These are phyloP conservation scores for Rhynchospora pubera DNA, from an alignment of 176 grass and related monocot species.

Conservation along the genomic window DNA sequence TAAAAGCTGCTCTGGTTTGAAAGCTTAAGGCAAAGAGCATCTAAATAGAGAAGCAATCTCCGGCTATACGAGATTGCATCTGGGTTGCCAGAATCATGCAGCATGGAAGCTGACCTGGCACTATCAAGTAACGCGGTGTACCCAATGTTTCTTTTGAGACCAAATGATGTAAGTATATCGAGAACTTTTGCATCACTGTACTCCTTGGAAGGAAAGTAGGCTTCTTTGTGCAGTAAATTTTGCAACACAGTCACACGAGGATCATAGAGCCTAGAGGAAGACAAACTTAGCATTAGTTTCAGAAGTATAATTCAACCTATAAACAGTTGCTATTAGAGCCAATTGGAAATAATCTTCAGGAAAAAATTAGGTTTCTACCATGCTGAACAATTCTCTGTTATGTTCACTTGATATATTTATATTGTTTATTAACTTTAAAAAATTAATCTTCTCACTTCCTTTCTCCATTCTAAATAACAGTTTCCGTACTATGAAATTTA, in stretches of 20 bases:
- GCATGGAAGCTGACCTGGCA: slow-evolving; percentile 64
- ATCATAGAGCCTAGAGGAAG: slow-evolving; percentile 84
- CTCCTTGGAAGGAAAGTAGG: slow-evolving; percentile 84
- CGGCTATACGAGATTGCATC: slow-evolving; percentile 43
- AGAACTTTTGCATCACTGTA: slow-evolving; percentile 60
- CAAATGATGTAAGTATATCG: slow-evolving; percentile 65
- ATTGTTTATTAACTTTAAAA: not conserved
- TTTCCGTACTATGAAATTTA: not conserved
- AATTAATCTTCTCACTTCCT: not conserved
- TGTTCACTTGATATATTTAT: not conserved
- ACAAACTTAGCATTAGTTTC: slow-evolving; percentile 9
- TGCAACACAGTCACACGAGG: slow-evolving; percentile 71
- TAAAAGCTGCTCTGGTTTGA: slow-evolving; percentile 38
- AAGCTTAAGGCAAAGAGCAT: slow-evolving; percentile 52
- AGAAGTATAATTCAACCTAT: not conserved
- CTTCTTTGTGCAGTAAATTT: slow-evolving; percentile 80
- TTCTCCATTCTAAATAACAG: not conserved
- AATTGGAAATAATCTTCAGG: not conserved
- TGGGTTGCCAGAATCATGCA: slow-evolving; percentile 49
- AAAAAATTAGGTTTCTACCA: not conserved
- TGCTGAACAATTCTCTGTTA: not conserved
- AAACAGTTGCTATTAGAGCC: not conserved
- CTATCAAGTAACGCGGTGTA: slow-evolving; percentile 83
- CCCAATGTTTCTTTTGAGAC: slow-evolving; percentile 70
- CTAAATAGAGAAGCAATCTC: slow-evolving; percentile 66